Evolutionary conservation across 352 stramenopile genomes (phyloP).

Genomic region (Stramenopiles sp.): DNA sequence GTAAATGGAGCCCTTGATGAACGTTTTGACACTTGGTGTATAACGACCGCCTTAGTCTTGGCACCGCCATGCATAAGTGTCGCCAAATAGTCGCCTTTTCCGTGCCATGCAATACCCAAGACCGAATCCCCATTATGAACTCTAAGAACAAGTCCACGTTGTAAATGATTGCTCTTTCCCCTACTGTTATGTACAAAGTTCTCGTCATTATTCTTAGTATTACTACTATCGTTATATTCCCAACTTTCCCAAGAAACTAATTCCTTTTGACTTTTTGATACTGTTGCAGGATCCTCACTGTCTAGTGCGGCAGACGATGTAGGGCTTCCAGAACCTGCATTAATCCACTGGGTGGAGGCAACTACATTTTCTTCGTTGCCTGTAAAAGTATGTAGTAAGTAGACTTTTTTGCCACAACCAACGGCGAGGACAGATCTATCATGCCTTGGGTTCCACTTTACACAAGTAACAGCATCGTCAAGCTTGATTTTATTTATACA

Average conservation of each 20-base stretch:
- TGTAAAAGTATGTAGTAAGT: not conserved
- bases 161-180: not conserved
- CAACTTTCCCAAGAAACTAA: not conserved
- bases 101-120: slow-evolving; percentile 82
- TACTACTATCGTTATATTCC: not conserved
- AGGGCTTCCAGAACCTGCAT: not conserved
- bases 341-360: not conserved
- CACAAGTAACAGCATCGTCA: not conserved
- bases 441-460: not conserved
- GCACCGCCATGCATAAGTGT: slow-evolving; percentile 63
- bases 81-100: slow-evolving; percentile 96
- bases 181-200: not conserved
- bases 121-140: slow-evolving; percentile 38
- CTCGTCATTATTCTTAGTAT: not conserved
- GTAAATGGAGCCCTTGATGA: slow-evolving; percentile 88
- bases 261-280: not conserved
- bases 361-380: not conserved
- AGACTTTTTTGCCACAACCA: not conserved
- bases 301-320: not conserved
- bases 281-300: not conserved
- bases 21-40: slow-evolving; percentile 93
- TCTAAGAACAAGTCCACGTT: not conserved
- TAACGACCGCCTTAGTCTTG: slow-evolving; percentile 68
- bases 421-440: not conserved
- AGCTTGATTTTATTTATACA: not conserved